These are phyloP conservation scores for Phytophthora pseudosyringae DNA, from an alignment of 352 stramenopile species.

Conservation along the genomic window DNA sequence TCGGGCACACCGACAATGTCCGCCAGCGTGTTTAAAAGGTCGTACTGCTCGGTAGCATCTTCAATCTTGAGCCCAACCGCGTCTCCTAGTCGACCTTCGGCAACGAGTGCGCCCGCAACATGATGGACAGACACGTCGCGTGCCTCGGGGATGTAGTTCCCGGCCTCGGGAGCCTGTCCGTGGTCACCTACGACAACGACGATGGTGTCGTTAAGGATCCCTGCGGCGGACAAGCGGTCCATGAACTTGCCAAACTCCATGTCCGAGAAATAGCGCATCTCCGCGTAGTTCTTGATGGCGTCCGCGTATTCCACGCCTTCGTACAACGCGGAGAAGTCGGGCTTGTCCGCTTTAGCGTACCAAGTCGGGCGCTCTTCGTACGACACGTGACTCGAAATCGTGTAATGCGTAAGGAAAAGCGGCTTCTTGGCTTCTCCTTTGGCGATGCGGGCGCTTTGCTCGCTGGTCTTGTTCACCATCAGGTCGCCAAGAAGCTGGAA, in stretches of 20 bases:
- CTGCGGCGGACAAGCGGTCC: constrained; percentile 47
- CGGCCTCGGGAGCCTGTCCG: constrained; percentile 53
- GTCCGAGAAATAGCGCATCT: constrained; percentile 61
- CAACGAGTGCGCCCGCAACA: constrained; percentile 42
- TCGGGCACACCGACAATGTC: constrained; percentile 47
- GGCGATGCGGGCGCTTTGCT: constrained; percentile 38
- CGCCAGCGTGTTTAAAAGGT: constrained; percentile 48
- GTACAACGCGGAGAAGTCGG: constrained; percentile 48
- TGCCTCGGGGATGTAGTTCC: constrained; percentile 33
- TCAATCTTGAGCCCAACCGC: constrained; percentile 35
- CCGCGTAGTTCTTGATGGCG: constrained; percentile 41
- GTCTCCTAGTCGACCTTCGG: constrained; percentile 41
- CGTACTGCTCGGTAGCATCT: constrained; percentile 44
- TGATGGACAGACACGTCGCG: constrained; percentile 37
- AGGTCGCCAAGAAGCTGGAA: constrained; percentile 57
- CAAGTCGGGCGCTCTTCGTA: constrained; percentile 45
- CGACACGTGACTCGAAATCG: constrained; percentile 60
- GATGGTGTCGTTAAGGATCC: constrained; percentile 60
- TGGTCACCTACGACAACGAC: constrained; percentile 63
- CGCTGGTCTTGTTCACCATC: constrained; percentile 50
- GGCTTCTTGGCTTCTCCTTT: constrained; percentile 40
- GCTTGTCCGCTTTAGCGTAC: constrained; percentile 39
- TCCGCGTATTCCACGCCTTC: constrained; percentile 29
- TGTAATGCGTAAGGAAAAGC: constrained; percentile 63
- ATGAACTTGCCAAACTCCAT: constrained; percentile 57